These are phyloP conservation scores for Boletales sp. DNA, from an alignment of 768 basidiomycete species.

Conservation along the genomic window DNA sequence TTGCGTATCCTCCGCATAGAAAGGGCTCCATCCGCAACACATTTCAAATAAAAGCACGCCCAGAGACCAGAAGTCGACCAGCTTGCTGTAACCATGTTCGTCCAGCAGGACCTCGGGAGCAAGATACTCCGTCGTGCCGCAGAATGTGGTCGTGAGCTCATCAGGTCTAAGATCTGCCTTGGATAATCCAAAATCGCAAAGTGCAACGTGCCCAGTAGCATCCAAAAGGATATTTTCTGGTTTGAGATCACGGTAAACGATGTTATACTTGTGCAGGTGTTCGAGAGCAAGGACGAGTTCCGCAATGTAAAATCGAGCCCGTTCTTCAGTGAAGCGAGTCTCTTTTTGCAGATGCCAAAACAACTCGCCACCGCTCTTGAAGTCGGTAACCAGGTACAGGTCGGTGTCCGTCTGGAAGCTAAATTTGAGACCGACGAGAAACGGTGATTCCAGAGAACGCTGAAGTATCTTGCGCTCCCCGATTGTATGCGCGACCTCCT, in stretches of 20 bases:
- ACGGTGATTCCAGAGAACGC: slow-evolving; percentile 87
- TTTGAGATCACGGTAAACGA: slow-evolving; percentile 94
- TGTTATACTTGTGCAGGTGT: slow-evolving; percentile 96
- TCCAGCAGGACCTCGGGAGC: slow-evolving; percentile 98
- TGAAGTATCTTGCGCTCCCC: slow-evolving; percentile 99
- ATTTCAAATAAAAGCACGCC: slow-evolving; percentile 98
- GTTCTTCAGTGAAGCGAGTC: slow-evolving; percentile 88
- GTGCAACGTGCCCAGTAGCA: slow-evolving; percentile 95
- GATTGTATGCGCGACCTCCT: slow-evolving; percentile 98
- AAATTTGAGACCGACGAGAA: slow-evolving; percentile 98
- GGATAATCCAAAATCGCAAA: slow-evolving; percentile 97
- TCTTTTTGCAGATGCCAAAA: slow-evolving; percentile 99
- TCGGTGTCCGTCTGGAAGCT: slow-evolving; percentile 96
- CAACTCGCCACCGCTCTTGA: slow-evolving; percentile 96
- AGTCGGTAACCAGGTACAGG: slow-evolving; percentile 95
- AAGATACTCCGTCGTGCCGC: slow-evolving; percentile 97
- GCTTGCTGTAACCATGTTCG: slow-evolving; percentile 96
- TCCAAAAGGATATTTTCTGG: slow-evolving; percentile 98
- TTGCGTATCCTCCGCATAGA: slow-evolving; percentile 98
- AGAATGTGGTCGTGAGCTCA: slow-evolving; percentile 98
- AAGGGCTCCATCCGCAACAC: slow-evolving; percentile 99
- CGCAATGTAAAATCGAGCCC: slow-evolving; percentile 95
- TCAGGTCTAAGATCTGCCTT: slow-evolving; percentile 92
- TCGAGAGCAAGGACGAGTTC: slow-evolving; percentile 94
- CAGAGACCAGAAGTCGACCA: slow-evolving; percentile 97